Percentiles rank a stretch among this genome's conserved stretches.
phyloP scores from a whole-genome alignment of 2,329 filamentous ascomycete genomes.

The Calonectria leucothoes region DNA sequence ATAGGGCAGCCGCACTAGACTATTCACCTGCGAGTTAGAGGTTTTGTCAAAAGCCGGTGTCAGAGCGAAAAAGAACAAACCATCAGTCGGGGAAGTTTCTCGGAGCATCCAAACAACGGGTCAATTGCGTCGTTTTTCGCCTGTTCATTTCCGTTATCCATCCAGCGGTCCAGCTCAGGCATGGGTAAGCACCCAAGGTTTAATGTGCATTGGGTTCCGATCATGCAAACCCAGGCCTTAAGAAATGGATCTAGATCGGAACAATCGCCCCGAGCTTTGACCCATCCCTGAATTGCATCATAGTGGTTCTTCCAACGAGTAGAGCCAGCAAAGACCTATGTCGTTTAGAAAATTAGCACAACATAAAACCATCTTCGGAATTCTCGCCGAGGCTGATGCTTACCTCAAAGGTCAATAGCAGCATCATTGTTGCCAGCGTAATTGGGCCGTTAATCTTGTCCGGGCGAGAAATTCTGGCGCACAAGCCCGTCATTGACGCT shows the following conservation, averaged over 20 bases:
- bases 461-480: neutral
- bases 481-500: neutral
- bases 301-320: constrained; percentile 1
- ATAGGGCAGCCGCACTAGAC: neutral
- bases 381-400: neutral
- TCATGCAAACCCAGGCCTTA: neutral
- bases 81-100: neutral
- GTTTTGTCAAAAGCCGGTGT: rapidly evolving
- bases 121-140: neutral
- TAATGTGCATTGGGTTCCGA: neutral
- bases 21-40: neutral
- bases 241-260: neutral
- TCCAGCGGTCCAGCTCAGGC: neutral
- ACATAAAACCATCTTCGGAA: neutral
- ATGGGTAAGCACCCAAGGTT: neutral
- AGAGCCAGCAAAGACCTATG: neutral
- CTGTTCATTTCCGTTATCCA: neutral
- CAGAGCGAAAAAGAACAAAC: neutral
- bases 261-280: neutral
- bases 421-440: neutral
- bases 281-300: neutral
- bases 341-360: neutral
- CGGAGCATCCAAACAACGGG: neutral
- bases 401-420: neutral
- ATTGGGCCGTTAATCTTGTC: neutral